A percentile compares a stretch with the other conserved stretches of the same genome.
Evolutionary conservation across 768 basidiomycete species (phyloP).

Genomic region (Tulasnella sp.): DNA sequence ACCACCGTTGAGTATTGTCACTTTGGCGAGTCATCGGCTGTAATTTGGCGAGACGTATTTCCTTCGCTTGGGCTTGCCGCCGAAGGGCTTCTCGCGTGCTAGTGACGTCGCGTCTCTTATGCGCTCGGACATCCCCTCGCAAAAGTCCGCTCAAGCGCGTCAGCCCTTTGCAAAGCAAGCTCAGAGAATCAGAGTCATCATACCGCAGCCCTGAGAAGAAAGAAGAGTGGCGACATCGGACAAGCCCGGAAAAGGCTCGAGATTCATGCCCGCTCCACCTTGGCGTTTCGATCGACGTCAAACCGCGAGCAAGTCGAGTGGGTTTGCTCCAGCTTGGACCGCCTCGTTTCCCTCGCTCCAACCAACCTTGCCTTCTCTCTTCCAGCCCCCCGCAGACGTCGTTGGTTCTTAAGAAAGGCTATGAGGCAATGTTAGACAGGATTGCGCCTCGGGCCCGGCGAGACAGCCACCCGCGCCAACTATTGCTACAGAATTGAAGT

Average conservation of each 20-base stretch:
- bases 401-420: background rate
- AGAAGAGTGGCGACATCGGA: background rate
- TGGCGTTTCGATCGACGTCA: background rate
- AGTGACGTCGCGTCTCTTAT: background rate
- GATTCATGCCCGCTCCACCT: background rate
- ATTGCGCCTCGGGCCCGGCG: background rate
- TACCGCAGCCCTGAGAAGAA: background rate
- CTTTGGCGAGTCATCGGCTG: background rate
- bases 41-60: background rate
- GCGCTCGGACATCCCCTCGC: background rate
- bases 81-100: background rate
- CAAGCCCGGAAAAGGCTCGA: background rate
- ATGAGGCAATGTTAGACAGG: background rate
- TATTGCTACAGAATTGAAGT: too few species aligned
- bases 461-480: background rate
- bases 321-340: background rate
- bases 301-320: background rate
- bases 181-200: background rate
- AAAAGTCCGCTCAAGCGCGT: too few species aligned
- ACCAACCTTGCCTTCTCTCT: background rate
- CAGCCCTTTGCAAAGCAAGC: background rate
- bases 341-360: background rate
- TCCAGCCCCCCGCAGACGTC: background rate
- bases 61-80: background rate
- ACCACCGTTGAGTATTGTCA: background rate